A percentile compares a stretch with the other conserved stretches of the same genome.
These are phyloP conservation scores for Alternaria ethzedia DNA, from an alignment of 2,329 filamentous ascomycete species.

Conservation along the genomic window DNA sequence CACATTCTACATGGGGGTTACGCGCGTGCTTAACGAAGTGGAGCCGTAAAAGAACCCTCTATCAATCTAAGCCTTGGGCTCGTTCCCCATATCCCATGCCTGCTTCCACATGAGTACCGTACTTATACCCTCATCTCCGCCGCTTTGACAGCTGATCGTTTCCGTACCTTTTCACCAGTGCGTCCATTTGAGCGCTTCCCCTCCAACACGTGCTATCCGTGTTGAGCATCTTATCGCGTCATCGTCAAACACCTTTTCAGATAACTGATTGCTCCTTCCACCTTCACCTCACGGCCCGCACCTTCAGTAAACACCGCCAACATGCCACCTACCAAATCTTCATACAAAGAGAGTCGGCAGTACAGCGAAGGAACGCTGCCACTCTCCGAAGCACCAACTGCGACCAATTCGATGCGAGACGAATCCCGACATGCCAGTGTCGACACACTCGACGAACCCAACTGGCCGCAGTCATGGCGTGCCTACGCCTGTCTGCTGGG, in stretches of 20 bases:
- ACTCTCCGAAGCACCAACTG: conserved; percentile 30
- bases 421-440: conserved; percentile 22
- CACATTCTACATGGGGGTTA: conserved; percentile 29
- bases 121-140: conserved; percentile 27
- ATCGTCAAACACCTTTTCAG: conserved; percentile 12
- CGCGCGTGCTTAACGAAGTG: conserved; percentile 38
- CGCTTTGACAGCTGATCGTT: conserved; percentile 14
- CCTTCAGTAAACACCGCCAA: conserved; percentile 14
- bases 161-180: conserved; percentile 12
- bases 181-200: conserved; percentile 22
- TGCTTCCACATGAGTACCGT: conserved; percentile 20
- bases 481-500: conserved; percentile 54
- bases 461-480: conserved; percentile 55
- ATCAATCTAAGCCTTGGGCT: conserved; percentile 23
- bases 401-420: conserved; percentile 32
- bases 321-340: conserved; percentile 19
- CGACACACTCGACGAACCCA: conserved; percentile 36
- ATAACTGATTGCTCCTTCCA: conserved; percentile 13
- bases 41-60: conserved; percentile 21
- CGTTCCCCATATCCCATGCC: conserved; percentile 25
- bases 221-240: conserved; percentile 24
- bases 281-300: background rate
- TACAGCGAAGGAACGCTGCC: conserved; percentile 29
- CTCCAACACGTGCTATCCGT: conserved; percentile 22
- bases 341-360: conserved; percentile 29